These are phyloP conservation scores for Fraxinus sp. DNA, from an alignment of 305 asterid genomes.

Conservation along the genomic window DNA sequence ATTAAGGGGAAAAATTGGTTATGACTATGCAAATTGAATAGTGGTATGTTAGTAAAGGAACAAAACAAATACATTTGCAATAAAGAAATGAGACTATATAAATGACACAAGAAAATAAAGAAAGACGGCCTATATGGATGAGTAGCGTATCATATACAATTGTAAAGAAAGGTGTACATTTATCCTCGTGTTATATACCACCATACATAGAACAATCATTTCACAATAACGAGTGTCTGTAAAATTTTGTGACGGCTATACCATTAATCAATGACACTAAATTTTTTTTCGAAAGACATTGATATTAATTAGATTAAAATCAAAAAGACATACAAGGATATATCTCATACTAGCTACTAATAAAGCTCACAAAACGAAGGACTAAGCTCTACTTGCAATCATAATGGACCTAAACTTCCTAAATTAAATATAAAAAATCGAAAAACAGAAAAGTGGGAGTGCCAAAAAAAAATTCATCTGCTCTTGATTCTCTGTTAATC, in stretches of 20 bases:
- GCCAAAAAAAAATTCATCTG: conserved; percentile 31
- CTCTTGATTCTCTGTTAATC: conserved; percentile 50
- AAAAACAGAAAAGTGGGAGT: conserved; percentile 28
- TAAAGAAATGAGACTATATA: background rate
- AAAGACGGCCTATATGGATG: background rate
- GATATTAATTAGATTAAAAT: conserved; percentile 42
- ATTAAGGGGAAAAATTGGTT: background rate
- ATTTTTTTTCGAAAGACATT: conserved; percentile 27
- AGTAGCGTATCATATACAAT: background rate
- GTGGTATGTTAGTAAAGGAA: background rate
- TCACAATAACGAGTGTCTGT: background rate
- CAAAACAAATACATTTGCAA: too few relatives aligned
- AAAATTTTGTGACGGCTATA: background rate
- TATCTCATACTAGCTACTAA: background rate
- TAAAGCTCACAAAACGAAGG: conserved; percentile 34
- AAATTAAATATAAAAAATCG: conserved; percentile 21
- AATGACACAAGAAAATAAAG: too few relatives aligned
- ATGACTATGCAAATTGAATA: background rate
- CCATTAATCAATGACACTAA: background rate
- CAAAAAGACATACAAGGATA: conserved; percentile 36
- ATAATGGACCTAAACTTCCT: conserved; percentile 43
- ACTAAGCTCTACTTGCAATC: conserved; percentile 34
- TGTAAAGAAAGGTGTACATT: background rate
- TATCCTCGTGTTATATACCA: background rate
- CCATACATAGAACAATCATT: background rate